phyloP scores from a whole-genome alignment of 257 asterid species.

The Jacaranda mimosifolia region DNA sequence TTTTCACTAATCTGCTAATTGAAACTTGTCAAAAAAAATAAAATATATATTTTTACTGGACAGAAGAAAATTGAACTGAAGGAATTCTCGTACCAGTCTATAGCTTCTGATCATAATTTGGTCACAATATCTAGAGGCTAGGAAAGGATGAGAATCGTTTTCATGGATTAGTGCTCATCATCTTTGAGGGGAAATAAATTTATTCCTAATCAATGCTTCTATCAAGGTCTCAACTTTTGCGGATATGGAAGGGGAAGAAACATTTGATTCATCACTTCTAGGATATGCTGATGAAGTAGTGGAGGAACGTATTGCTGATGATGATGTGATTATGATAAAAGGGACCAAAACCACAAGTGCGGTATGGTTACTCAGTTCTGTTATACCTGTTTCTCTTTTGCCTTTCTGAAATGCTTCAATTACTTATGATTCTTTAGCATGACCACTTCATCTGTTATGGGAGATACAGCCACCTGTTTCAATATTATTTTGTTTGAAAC shows the following conservation, averaged over 20 bases:
- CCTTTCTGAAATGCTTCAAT: conserved; percentile 12
- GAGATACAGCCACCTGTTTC: neutral
- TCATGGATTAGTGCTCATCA: neutral
- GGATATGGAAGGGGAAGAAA: conserved; percentile 97
- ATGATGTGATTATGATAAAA: conserved; percentile 89
- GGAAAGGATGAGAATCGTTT: conserved; percentile 3
- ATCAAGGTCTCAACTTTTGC: conserved; percentile 90
- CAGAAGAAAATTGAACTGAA: neutral
- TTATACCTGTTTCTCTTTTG: neutral
- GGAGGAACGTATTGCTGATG: conserved; percentile 92
- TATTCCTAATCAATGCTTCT: conserved; percentile 18
- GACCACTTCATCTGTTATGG: conserved; percentile 19
- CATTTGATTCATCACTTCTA: conserved; percentile 82
- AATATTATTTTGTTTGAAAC: neutral
- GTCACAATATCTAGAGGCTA: neutral
- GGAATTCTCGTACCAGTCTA: conserved; percentile 3
- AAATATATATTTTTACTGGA: neutral
- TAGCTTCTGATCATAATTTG: neutral
- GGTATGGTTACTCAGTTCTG: conserved; percentile 48
- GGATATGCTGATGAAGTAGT: conserved; percentile 93
- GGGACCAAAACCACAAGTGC: conserved; percentile 83
- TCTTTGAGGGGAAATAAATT: neutral
- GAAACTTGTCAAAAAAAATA: conserved; percentile 13
- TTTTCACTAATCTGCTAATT: conserved; percentile 15
- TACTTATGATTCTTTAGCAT: conserved; percentile 14